A percentile compares a stretch with the other conserved stretches of the same genome.
Evolutionary conservation across 805 yeast genomes (phyloP).

Genomic region (Metschnikowia kunwiensis): DNA sequence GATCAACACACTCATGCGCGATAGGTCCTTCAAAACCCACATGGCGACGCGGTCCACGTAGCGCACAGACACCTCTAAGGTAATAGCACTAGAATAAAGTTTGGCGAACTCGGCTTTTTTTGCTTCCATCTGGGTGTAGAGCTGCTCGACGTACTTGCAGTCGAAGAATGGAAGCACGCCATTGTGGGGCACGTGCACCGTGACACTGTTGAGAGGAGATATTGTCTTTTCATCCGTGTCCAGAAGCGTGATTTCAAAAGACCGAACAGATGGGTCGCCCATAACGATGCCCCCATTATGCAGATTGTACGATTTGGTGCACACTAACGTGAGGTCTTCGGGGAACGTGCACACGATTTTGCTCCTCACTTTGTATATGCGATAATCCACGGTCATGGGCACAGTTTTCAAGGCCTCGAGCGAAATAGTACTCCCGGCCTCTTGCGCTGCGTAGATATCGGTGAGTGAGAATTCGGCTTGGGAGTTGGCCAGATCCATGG

Average conservation of each 20-base stretch:
- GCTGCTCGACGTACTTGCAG: conserved; percentile 16
- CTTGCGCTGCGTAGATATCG: conserved; percentile 1
- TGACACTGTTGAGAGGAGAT: conserved; percentile 5
- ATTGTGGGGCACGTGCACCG: conserved; percentile 10
- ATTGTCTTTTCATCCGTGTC: conserved; percentile 10
- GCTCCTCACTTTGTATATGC: conserved; percentile 20
- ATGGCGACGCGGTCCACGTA: conserved; percentile 2
- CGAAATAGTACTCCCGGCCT: conserved; percentile 1
- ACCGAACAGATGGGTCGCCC: conserved; percentile 26
- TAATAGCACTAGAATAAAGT: conserved; percentile 3
- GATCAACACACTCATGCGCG: conserved; percentile 10
- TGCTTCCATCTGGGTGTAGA: conserved; percentile 14
- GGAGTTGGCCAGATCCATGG: no score
- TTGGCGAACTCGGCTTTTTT: conserved; percentile 7
- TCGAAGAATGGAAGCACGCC: conserved; percentile 15
- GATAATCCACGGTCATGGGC: conserved; percentile 4
- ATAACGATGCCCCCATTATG: conserved; percentile 6
- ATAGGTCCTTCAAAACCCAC: conserved; percentile 13
- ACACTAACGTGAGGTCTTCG: conserved; percentile 23
- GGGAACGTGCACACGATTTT: conserved; percentile 27
- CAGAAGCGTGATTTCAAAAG: conserved; percentile 25
- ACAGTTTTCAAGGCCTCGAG: conserved; percentile 5
- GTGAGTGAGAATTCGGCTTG: neutral
- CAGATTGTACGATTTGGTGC: conserved; percentile 26
- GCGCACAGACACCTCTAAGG: conserved; percentile 10